These are phyloP conservation scores for Solanum megistacrolobum DNA, from an alignment of 257 asterid genomes.

Conservation along the genomic window DNA sequence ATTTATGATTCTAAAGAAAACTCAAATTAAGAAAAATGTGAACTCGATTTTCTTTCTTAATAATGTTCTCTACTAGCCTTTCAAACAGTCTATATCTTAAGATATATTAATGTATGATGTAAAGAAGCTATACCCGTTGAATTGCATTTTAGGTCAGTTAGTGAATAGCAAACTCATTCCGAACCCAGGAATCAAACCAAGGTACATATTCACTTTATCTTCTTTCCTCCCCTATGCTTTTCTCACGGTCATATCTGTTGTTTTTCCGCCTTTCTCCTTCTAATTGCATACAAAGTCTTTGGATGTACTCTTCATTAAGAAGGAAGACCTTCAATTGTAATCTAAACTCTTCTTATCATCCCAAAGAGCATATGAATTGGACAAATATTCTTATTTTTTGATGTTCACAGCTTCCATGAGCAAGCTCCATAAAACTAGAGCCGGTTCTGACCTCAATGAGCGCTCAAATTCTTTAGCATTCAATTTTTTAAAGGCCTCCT, in stretches of 20 bases:
- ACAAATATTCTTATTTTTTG: background rate
- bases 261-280: background rate
- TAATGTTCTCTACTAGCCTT: background rate
- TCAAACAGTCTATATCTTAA: background rate
- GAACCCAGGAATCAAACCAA: background rate
- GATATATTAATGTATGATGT: background rate
- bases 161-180: background rate
- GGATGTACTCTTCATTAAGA: background rate
- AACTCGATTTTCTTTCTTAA: background rate
- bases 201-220: background rate
- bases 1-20: background rate
- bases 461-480: background rate
- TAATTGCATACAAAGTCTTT: background rate
- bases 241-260: background rate
- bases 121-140: background rate
- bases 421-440: background rate
- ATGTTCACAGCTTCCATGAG: background rate
- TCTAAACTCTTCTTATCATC: background rate
- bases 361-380: background rate
- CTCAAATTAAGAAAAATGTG: background rate
- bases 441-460: background rate
- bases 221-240: background rate
- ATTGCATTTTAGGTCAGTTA: background rate
- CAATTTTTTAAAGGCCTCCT: background rate
- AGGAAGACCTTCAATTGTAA: background rate